Base-by-base conservation (phyloP, 441 rosid species). In the Syzygium malaccense region DNA sequence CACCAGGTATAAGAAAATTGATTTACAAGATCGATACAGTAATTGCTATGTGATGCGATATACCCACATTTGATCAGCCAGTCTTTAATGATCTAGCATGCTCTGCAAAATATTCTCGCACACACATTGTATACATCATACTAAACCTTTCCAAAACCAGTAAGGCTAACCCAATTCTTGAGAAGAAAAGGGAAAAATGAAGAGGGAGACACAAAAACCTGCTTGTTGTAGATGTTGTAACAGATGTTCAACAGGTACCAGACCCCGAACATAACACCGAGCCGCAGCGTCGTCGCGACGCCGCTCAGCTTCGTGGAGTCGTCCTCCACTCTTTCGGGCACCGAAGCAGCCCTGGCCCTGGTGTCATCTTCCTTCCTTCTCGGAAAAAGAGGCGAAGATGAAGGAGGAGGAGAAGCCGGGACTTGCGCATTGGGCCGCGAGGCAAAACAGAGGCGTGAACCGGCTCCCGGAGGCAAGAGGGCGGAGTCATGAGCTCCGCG, bases 191-290 rank as follows among this genome's bases (percentile, higher is more conserved):
- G 48, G 48, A 45, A 45, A 45, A 45, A 45, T 45, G 48, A 45
- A 32, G 78, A 58, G 33, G 51, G 88, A 87, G 60, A 83, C 11
- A 58, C 55, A 8, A 86, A 89, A 9, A 95, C 95, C 96, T 94
- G 96, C 88, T 94, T 95, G 93, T 94, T 95, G 89, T 92, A 94
- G 89, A 95, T 94, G 94, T 94, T 94, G 96, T 92, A 95, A 92
- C 93, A 94, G 89, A 95, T 93, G 58, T 95, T 95, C 88, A 94
- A 89, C 88, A 94, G 90, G 90, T 94, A 95, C 97, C 97, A 95
- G 60, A 92, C 86, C 54, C 91, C 95, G 32, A 94, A 94, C 96
- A 95, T 92, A 85, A 88, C 92, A 83, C 90, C 94, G 54, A 95
- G 92, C 92, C 90, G 92, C 91, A 93, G 68, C 45, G 87, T 91